Conservation (phyloP, 768 basidiomycete species). For the Amanita subjunquillea region DNA sequence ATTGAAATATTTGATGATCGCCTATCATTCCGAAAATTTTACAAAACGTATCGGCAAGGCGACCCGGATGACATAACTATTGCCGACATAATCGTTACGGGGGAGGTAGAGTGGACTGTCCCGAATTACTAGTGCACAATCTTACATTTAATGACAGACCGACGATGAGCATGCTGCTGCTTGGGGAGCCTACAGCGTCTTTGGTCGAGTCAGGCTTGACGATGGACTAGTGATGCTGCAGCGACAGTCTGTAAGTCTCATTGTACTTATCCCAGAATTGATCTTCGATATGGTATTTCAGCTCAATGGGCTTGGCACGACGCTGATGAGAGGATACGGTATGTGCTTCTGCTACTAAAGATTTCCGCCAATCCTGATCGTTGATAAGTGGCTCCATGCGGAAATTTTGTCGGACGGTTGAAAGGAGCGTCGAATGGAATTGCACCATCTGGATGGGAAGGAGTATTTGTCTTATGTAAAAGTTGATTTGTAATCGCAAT, state of each 20-base stretch:
- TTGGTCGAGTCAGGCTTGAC: conserved; percentile 45
- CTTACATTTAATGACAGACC: conserved; percentile 21
- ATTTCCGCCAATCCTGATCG: neutral
- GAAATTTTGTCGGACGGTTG: conserved; percentile 43
- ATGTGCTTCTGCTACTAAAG: conserved; percentile 3
- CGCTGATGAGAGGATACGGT: conserved; percentile 42
- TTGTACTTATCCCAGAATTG: neutral
- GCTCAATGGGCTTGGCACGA: conserved; percentile 21
- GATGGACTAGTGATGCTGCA: conserved; percentile 51
- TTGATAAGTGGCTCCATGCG: conserved; percentile 33
- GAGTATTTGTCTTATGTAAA: conserved; percentile 33
- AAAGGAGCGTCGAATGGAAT: conserved; percentile 21
- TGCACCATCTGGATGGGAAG: conserved; percentile 34
- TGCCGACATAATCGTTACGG: conserved; percentile 42
- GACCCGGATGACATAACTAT: conserved; percentile 14
- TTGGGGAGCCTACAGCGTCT: conserved; percentile 47
- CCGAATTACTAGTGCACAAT: neutral
- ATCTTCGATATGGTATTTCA: conserved; percentile 7
- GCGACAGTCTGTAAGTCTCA: conserved; percentile 36
- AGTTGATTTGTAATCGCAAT: neutral
- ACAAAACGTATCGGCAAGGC: conserved; percentile 23
- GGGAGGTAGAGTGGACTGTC: conserved; percentile 27
- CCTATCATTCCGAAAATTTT: conserved; percentile 25
- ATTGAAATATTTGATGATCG: conserved; percentile 27
- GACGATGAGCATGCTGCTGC: conserved; percentile 34